Evolutionary conservation across 352 stramenopile genomes (phyloP).

Genomic region (Phytophthora sp.): DNA sequence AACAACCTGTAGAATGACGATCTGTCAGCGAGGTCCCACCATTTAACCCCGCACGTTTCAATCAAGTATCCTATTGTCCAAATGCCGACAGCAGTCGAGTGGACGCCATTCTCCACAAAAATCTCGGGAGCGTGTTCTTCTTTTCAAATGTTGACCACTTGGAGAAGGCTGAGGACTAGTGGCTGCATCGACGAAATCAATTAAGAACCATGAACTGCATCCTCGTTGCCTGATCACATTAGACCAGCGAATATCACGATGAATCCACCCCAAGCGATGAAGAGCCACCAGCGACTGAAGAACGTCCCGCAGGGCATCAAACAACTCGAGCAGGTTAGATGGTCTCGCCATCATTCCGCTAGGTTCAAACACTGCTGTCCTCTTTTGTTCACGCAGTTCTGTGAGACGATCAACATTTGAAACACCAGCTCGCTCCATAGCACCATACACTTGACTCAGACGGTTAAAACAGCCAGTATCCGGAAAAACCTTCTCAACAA

Average conservation of each 20-base stretch:
- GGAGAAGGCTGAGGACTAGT: no score
- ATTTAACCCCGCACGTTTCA: slow-evolving; percentile 22
- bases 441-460: slow-evolving; percentile 10
- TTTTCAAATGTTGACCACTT: no score
- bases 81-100: slow-evolving; percentile 31
- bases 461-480: slow-evolving; percentile 5
- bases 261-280: no score
- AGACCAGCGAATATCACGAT: no score
- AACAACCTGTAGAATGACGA: slow-evolving; percentile 8
- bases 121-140: no score
- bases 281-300: no score
- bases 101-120: no score
- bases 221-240: no score
- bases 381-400: slow-evolving; percentile 6
- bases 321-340: slow-evolving; percentile 15
- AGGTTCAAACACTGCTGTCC: slow-evolving; percentile 10
- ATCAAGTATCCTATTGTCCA: slow-evolving; percentile 31
- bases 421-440: slow-evolving; percentile 14
- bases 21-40: slow-evolving; percentile 14
- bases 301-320: no score
- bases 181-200: no score
- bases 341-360: slow-evolving; percentile 11
- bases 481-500: slow-evolving; percentile 22
- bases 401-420: slow-evolving; percentile 21
- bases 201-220: no score